These are phyloP conservation scores for Tuber aestivum DNA, from an alignment of 495 filamentous ascomycete genomes.

Conservation along the genomic window DNA sequence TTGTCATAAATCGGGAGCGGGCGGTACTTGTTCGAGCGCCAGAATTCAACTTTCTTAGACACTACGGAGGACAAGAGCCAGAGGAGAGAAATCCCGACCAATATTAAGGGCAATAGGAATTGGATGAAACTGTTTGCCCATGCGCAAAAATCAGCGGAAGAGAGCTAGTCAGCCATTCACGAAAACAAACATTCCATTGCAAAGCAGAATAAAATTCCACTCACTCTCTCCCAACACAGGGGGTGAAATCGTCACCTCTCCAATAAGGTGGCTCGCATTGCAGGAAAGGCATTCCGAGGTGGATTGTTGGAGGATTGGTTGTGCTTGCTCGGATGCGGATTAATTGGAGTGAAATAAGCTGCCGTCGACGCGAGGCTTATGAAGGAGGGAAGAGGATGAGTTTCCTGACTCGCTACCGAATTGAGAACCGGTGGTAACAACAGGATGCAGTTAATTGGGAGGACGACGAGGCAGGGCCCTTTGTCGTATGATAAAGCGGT, in stretches of 20 bases:
- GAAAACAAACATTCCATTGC: slow-evolving; percentile 6
- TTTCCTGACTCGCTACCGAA: background rate
- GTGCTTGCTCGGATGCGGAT: slow-evolving; percentile 5
- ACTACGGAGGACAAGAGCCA: slow-evolving; percentile 55
- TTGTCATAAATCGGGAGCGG: slow-evolving; percentile 51
- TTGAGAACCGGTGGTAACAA: background rate
- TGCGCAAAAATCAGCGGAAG: slow-evolving; percentile 2
- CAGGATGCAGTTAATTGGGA: background rate
- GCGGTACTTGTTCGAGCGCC: slow-evolving; percentile 43
- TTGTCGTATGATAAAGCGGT: background rate
- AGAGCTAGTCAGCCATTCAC: slow-evolving; percentile 1
- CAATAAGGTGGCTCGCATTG: slow-evolving; percentile 76
- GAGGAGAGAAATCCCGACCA: slow-evolving; percentile 63
- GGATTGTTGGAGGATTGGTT: background rate
- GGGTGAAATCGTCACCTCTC: slow-evolving; percentile 79
- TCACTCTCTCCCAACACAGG: slow-evolving; percentile 84
- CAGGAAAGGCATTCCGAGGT: slow-evolving; percentile 50
- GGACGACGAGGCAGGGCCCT: background rate
- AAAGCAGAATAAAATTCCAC: slow-evolving; percentile 38
- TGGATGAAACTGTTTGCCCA: slow-evolving; percentile 65
- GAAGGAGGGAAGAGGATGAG: background rate
- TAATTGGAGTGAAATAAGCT: background rate
- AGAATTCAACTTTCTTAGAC: slow-evolving; percentile 48
- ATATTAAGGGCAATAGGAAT: slow-evolving; percentile 69
- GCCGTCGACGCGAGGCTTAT: background rate